Base-by-base conservation (phyloP, 768 basidiomycete species). In the Boletellus emodensis region DNA sequence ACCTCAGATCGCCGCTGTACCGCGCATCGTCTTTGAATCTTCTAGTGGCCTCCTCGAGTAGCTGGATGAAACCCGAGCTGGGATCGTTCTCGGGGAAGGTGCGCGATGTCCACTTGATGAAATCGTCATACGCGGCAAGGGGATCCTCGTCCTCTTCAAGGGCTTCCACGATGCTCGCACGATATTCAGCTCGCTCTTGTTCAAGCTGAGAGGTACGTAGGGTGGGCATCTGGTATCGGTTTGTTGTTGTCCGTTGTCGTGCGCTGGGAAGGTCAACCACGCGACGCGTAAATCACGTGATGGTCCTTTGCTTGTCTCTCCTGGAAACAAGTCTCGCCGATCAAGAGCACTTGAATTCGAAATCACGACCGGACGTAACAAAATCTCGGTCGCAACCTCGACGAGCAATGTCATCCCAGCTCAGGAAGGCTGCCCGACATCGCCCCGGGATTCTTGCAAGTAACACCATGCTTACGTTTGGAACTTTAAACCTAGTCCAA, bases 41-140 rank as follows among this genome's bases (percentile, higher is more conserved):
- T 28, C 81, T 71, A 2, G 93, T 93, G 1, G 87, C 84, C 60
- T 91, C 84, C 59, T 94, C 90, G 15, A 99, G 75, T 6, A 97
- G 70, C 40, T 90, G 87, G 2, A 86, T 63, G 32, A 96, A 78
- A 15, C 90, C 89, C 15, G 88, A 91, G 38, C 74, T 70, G 0
- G 78, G 78, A 60, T 87, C 78, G 40, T 79, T 75, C 43, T 87
- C 84, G 41, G 81, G 75, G 40, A 94, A 94, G 60, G 82, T 83
- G 57, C 91, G 84, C 51, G 85, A 72, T 32, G 87, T 93, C 90
- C 94, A 98, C 54, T 89, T 82, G 45, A 97, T 83, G 69, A 94
- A 96, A 63, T 84, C 77, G 65, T 89, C 79, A 57, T 93, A 95
- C 1, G 85, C 78, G 2, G 87, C 85, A 22, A 98, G 78, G 4